Percentiles rank a stretch among this genome's conserved stretches.
phyloP scores from a whole-genome alignment of 2,329 filamentous ascomycete species.

The Aureobasidium sp. region DNA sequence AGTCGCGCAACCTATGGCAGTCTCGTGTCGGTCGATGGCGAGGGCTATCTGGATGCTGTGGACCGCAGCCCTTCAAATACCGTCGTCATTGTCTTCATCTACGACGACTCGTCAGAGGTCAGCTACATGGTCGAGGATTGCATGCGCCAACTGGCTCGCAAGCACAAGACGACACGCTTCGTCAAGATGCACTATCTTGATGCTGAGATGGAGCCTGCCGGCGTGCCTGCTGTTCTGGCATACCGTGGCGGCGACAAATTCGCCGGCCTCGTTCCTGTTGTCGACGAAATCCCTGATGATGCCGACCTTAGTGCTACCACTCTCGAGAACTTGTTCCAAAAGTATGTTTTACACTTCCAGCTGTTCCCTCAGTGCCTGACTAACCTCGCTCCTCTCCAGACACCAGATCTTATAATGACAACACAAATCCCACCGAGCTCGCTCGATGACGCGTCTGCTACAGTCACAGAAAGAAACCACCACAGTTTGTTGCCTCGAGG shows the following conservation, averaged over 20 bases:
- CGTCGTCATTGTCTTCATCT: slow-evolving; percentile 86
- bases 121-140: slow-evolving; percentile 72
- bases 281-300: slow-evolving; percentile 69
- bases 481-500: not conserved
- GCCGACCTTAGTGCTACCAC: slow-evolving; percentile 42
- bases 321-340: slow-evolving; percentile 49
- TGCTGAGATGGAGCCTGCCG: slow-evolving; percentile 86
- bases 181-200: slow-evolving; percentile 86
- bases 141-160: slow-evolving; percentile 62
- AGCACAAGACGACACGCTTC: slow-evolving; percentile 67
- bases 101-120: slow-evolving; percentile 76
- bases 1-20: slow-evolving; percentile 58
- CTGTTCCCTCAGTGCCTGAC: not conserved
- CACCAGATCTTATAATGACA: slow-evolving; percentile 14
- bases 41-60: slow-evolving; percentile 91
- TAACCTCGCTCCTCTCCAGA: not conserved
- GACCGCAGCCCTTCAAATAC: slow-evolving; percentile 78
- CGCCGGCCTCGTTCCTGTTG: slow-evolving; percentile 76
- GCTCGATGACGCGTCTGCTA: not conserved
- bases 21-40: slow-evolving; percentile 75
- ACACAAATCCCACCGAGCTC: not conserved
- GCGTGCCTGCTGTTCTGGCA: slow-evolving; percentile 77
- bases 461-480: not conserved
- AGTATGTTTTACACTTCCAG: slow-evolving; percentile 31
- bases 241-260: slow-evolving; percentile 89